phyloP scores from a whole-genome alignment of 2,329 filamentous ascomycete species.

The Beauveria medogensis region DNA sequence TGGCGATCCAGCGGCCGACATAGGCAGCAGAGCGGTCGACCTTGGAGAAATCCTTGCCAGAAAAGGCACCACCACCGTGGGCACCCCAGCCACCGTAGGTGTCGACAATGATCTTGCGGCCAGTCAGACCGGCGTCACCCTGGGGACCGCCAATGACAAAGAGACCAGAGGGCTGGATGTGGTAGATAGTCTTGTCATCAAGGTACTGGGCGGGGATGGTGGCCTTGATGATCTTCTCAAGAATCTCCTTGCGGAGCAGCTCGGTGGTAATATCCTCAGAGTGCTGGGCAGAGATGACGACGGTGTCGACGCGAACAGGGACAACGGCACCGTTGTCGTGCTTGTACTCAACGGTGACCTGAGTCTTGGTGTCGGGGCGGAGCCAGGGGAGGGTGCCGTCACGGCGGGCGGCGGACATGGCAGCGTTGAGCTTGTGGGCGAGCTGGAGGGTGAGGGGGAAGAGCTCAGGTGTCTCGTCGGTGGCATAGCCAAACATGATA shows the following conservation, averaged over 20 bases:
- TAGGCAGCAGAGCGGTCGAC: conserved; percentile 98
- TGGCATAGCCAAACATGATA: conserved; percentile 99
- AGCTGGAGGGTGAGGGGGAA: conserved; percentile 90
- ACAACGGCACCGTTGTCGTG: conserved; percentile 92
- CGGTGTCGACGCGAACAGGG: conserved; percentile 87
- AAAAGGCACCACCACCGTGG: conserved; percentile 99
- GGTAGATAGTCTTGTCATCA: conserved; percentile 89
- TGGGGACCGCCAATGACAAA: conserved; percentile 99
- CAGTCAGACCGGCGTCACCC: conserved; percentile 96
- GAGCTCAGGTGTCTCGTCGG: conserved; percentile 96
- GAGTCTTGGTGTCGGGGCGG: conserved; percentile 98
- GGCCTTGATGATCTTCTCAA: conserved; percentile 94
- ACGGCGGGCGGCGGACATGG: conserved; percentile 83
- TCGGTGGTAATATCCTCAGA: conserved; percentile 80
- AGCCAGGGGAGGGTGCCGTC: conserved; percentile 88
- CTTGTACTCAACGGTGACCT: conserved; percentile 98
- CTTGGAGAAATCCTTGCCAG: conserved; percentile 99
- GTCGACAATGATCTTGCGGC: conserved; percentile 99
- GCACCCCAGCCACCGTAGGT: conserved; percentile 99
- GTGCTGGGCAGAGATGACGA: conserved; percentile 96
- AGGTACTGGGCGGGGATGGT: conserved; percentile 89
- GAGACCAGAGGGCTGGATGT: conserved; percentile 96
- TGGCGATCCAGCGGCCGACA: conserved; percentile 96
- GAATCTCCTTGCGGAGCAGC: conserved; percentile 86
- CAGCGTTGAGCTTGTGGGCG: conserved; percentile 93